Evolutionary conservation across 805 yeast genomes (phyloP).

Genomic region (Candida tammaniensis): DNA sequence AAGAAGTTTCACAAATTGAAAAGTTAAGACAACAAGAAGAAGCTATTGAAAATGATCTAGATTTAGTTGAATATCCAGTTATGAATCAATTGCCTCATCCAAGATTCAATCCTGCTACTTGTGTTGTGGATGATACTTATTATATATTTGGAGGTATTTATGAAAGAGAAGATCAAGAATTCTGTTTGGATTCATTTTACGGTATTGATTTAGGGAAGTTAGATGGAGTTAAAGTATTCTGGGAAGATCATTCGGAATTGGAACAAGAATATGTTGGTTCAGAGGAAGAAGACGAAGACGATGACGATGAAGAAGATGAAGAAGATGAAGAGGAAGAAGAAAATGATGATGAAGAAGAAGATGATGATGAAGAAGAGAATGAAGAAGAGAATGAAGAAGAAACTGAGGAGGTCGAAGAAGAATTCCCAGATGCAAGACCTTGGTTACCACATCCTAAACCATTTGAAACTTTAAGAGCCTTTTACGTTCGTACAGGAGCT

Average conservation of each 20-base stretch:
- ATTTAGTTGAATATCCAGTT: constrained; percentile 51
- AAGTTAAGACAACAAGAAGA: constrained; percentile 31
- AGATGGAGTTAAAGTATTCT: constrained; percentile 82
- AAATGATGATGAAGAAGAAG: constrained; percentile 35
- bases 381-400: constrained; percentile 71
- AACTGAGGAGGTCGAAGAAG: constrained; percentile 58
- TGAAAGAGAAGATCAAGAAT: constrained; percentile 87
- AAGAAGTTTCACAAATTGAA: constrained; percentile 35
- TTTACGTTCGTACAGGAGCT: constrained; percentile 84
- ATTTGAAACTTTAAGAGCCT: constrained; percentile 78
- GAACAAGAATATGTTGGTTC: constrained; percentile 53
- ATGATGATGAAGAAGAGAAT: constrained; percentile 51
- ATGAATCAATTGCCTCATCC: constrained; percentile 75
- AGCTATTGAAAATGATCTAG: constrained; percentile 40
- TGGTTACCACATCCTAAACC: constrained; percentile 98
- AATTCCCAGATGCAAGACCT: constrained; percentile 87
- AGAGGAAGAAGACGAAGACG: constrained; percentile 61
- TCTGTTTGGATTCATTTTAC: constrained; percentile 79
- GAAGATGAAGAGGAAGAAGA: constrained; percentile 57
- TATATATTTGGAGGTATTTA: constrained; percentile 89
- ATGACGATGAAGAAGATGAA: constrained; percentile 47
- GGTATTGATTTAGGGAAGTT: constrained; percentile 79
- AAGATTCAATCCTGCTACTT: constrained; percentile 80
- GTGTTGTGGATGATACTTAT: constrained; percentile 79
- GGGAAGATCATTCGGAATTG: constrained; percentile 79